phyloP scores from a whole-genome alignment of 2,329 filamentous ascomycete species.

The Cladosporium sp. region DNA sequence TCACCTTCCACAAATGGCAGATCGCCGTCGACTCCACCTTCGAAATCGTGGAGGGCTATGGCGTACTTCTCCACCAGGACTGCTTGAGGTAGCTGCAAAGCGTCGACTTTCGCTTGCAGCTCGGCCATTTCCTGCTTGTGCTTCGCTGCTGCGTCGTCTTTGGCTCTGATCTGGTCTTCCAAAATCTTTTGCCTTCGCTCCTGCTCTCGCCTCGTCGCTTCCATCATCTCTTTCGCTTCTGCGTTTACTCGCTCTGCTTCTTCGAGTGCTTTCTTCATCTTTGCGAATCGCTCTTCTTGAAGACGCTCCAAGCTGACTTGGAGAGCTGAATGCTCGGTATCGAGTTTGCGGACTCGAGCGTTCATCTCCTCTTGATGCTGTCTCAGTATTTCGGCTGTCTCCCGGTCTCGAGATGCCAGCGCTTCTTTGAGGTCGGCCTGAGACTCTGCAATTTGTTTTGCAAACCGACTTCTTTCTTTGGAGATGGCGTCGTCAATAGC shows the following conservation, averaged over 20 bases:
- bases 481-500: slow-evolving; percentile 15
- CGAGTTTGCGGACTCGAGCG: slow-evolving; percentile 17
- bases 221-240: slow-evolving; percentile 17
- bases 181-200: slow-evolving; percentile 4
- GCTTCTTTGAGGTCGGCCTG: slow-evolving; percentile 18
- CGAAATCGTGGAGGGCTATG: slow-evolving; percentile 75
- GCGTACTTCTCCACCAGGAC: slow-evolving; percentile 42
- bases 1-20: slow-evolving; percentile 76
- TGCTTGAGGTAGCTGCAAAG: slow-evolving; percentile 7
- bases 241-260: slow-evolving; percentile 16
- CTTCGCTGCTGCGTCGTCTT: slow-evolving; percentile 13
- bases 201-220: slow-evolving; percentile 5
- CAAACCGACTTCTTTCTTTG: slow-evolving; percentile 11
- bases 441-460: slow-evolving; percentile 15
- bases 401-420: slow-evolving; percentile 11
- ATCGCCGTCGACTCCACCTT: slow-evolving; percentile 69
- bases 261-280: slow-evolving; percentile 18
- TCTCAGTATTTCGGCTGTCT: slow-evolving; percentile 13
- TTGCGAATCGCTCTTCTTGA: slow-evolving; percentile 18
- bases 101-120: slow-evolving; percentile 10
- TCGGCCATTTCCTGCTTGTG: slow-evolving; percentile 17
- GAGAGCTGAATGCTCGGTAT: slow-evolving; percentile 19
- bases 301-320: slow-evolving; percentile 20
- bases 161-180: slow-evolving; percentile 15
- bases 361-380: slow-evolving; percentile 22